These are phyloP conservation scores for Magnusiomyces magnusii DNA, from an alignment of 1,139 yeast species.

Conservation along the genomic window DNA sequence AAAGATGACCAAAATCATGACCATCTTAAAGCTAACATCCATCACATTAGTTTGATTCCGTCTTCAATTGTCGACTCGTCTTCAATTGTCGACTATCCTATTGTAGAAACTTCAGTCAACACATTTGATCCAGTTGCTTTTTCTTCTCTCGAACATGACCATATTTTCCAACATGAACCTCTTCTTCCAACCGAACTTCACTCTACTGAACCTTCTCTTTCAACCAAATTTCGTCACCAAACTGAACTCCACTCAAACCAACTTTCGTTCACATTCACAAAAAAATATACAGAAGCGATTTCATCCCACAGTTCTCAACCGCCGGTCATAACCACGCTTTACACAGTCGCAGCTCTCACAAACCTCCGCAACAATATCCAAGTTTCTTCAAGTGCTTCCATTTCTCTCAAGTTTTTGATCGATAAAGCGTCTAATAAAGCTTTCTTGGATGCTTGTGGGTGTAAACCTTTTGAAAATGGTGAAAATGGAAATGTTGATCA, in stretches of 20 bases:
- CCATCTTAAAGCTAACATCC: too few species aligned
- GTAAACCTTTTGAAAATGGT: constrained; percentile 40
- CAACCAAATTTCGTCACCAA: constrained; percentile 16
- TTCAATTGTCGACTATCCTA: too few species aligned
- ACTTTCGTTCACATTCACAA: constrained; percentile 89
- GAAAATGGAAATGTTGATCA: constrained; percentile 31
- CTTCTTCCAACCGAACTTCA: constrained; percentile 14
- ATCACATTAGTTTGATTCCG: too few species aligned
- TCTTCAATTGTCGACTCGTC: too few species aligned
- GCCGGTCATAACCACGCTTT: constrained; percentile 7
- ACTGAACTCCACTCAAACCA: constrained; percentile 57
- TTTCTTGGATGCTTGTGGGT: constrained; percentile 29
- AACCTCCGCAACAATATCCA: constrained; percentile 27
- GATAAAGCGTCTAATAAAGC: constrained; percentile 37
- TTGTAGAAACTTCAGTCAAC: too few species aligned
- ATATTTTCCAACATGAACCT: constrained; percentile 24
- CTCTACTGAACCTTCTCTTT: neutral
- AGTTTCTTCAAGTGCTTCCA: constrained; percentile 28
- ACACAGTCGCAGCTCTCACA: constrained; percentile 20
- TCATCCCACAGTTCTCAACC: constrained; percentile 17
- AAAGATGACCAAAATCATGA: too few species aligned
- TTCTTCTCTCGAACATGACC: constrained; percentile 47
- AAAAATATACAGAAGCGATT: too few species aligned
- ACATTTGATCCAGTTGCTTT: constrained; percentile 69
- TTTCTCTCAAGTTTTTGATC: constrained; percentile 31